Base-by-base conservation (phyloP, 108 stramenopile genomes). In the Cyclotella sp. region DNA sequence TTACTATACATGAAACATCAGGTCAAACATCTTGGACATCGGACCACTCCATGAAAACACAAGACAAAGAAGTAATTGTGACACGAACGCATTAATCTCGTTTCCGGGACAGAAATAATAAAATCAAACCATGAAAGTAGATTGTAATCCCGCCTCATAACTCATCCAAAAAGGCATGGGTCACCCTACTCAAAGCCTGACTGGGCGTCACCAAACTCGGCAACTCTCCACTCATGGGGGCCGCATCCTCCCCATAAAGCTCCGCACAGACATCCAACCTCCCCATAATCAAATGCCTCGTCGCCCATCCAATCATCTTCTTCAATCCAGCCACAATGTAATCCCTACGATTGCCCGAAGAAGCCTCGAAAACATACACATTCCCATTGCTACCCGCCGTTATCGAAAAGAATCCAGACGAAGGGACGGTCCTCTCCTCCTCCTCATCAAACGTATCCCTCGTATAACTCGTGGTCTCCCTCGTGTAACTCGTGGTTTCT, bases 341-440 rank as follows among this genome's bases (percentile, higher is more conserved):
- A 75, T 90, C 85, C 14, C 87, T 63, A 22, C 83, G 79, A 21
- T 68, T 67, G 14, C 66, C 47, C 8, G 85, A 68, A 9, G 85
- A 60, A 1, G 93, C 83, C 66, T 94, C 91, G 74, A 94, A 91
- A 26, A 91, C 72, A 45, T 91, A 66, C 0, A 91, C 85, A 0
- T 78, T 59, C n/a, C 93, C 93, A 41, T 72, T 58, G n/a, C 65
- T 65, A 22, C 76, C 72, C 53, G 87, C 75, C 0, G 90, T 94
- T n/a, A 94, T 77, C 21, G 93, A 83, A 55, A 91, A 90, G 75
- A 91, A 89, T 45, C 68, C 62, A 26, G 44, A 70, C 3, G 75
- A 41, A 3, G 44, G 9, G 14, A 45, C 28, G 0, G 78, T 68
- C 9, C 30, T 27, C 11, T 68, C 49, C 1, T 68, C 67, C 8